phyloP scores from a whole-genome alignment of 73 alveolate genomes.

The Paramecium primaurelia region DNA sequence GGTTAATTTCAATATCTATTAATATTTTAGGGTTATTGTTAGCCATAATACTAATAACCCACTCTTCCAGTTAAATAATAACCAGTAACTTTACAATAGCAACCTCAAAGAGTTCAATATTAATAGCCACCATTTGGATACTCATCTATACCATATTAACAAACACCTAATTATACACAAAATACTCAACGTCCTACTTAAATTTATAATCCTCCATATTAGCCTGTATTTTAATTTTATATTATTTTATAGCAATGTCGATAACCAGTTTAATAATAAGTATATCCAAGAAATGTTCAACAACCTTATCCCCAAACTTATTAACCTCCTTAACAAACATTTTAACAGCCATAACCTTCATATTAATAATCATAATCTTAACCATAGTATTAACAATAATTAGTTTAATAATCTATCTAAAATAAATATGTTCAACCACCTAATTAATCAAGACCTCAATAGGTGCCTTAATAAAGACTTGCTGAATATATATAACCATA shows the following conservation, averaged over 20 bases:
- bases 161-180: not conserved
- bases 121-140: not conserved
- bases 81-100: not conserved
- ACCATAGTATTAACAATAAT: not conserved
- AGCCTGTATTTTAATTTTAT: not conserved
- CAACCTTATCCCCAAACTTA: not conserved
- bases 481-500: not conserved
- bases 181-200: not conserved
- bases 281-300: not conserved
- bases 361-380: not conserved
- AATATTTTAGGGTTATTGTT: not conserved
- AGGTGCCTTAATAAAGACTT: not conserved
- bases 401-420: not conserved
- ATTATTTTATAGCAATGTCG: not conserved
- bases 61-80: not conserved
- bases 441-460: not conserved
- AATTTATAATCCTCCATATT: not conserved
- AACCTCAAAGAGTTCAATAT: not conserved
- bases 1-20: not conserved
- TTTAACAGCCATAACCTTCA: not conserved
- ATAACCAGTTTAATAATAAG: not conserved
- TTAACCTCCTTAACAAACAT: not conserved
- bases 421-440: not conserved
- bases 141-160: not conserved
- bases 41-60: not conserved